These are phyloP conservation scores for Hygrocybe coccinea DNA, from an alignment of 768 basidiomycete species.

Conservation along the genomic window DNA sequence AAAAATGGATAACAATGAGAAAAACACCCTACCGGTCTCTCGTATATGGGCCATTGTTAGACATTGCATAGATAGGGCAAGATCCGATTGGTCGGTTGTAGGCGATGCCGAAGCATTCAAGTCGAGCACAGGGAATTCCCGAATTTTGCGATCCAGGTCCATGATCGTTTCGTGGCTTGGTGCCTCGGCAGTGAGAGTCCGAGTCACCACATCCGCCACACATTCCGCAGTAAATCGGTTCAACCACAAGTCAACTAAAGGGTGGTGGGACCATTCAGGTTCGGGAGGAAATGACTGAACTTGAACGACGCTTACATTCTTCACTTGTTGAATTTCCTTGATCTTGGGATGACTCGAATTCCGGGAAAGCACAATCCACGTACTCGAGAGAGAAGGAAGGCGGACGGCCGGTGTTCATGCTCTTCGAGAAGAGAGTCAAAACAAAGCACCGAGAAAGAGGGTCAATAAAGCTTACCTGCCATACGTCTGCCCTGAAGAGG, in stretches of 20 bases:
- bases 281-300: neutral
- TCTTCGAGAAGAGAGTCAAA: conserved; percentile 34
- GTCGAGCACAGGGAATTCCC: conserved; percentile 57
- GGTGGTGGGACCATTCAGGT: neutral
- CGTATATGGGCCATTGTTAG: conserved; percentile 47
- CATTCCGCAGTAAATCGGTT: conserved; percentile 63
- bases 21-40: conserved; percentile 27
- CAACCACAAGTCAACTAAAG: conserved; percentile 54
- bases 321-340: conserved; percentile 23
- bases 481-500: conserved; percentile 70
- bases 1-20: neutral
- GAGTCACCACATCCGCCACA: conserved; percentile 56
- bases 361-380: conserved; percentile 62
- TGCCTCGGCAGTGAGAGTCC: conserved; percentile 58
- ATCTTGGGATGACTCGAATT: conserved; percentile 26
- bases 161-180: conserved; percentile 61
- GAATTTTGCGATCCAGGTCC: conserved; percentile 64
- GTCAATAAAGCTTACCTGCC: conserved; percentile 38
- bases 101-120: neutral
- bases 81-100: conserved; percentile 17
- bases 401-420: conserved; percentile 65
- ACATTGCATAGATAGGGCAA: conserved; percentile 39
- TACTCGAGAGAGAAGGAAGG: conserved; percentile 63
- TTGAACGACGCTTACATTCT: conserved; percentile 25
- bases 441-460: neutral